Percentiles rank a stretch among this genome's conserved stretches.
phyloP scores from a whole-genome alignment of 2,329 filamentous ascomycete genomes.

The Neofusicoccum cordaticola region DNA sequence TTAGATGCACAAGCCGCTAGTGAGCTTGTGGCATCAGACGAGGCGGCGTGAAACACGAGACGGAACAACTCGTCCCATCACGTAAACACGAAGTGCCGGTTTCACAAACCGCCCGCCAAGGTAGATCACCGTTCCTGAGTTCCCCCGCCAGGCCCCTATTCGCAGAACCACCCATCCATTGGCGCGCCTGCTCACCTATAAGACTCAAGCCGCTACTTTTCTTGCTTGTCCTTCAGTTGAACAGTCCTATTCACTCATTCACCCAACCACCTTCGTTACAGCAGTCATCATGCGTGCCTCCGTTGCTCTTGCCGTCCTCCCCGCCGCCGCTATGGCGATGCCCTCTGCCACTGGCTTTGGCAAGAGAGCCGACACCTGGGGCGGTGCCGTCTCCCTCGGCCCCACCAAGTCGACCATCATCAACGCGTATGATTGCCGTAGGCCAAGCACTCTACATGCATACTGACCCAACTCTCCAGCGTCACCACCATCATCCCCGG shows the following conservation, averaged over 20 bases:
- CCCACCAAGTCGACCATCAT: constrained; percentile 38
- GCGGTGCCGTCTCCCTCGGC: constrained; percentile 40
- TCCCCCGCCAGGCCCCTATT: background rate
- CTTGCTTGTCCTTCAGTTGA: background rate
- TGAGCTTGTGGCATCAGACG: background rate
- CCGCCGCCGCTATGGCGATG: background rate
- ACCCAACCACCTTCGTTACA: background rate
- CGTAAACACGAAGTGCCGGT: background rate
- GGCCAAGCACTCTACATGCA: too few relatives aligned
- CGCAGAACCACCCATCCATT: background rate
- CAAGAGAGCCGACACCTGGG: constrained; percentile 34
- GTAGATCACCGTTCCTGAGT: background rate
- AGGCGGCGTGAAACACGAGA: background rate
- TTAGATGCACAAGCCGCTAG: background rate
- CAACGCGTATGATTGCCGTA: constrained; percentile 23
- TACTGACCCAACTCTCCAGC: too few relatives aligned
- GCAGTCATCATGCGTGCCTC: background rate
- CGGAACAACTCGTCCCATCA: background rate
- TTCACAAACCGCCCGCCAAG: background rate
- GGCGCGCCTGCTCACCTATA: background rate
- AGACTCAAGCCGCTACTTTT: background rate
- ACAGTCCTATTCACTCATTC: background rate
- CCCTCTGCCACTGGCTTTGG: background rate
- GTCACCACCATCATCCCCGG: constrained; percentile 44
- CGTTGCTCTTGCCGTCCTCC: background rate